Conservation (phyloP, 2,329 filamentous ascomycete species). For the Calonectria honghensis region DNA sequence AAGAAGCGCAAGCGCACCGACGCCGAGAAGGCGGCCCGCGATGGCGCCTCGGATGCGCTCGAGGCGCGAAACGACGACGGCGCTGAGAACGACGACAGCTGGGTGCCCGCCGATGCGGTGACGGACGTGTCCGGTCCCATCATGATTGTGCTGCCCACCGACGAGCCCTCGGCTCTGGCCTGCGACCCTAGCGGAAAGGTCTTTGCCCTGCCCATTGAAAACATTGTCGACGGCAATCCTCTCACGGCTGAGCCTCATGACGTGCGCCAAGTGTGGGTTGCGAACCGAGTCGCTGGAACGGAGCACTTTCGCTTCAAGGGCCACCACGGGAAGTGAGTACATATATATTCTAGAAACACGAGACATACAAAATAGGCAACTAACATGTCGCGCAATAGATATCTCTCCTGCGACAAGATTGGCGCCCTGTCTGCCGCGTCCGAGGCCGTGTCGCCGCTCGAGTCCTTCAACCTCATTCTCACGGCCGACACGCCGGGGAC, state of each 20-base stretch:
- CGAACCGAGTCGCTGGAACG: constrained; percentile 87
- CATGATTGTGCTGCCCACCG: constrained; percentile 87
- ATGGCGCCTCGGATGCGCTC: constrained; percentile 35
- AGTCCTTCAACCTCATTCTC: constrained; percentile 84
- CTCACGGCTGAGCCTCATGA: constrained; percentile 95
- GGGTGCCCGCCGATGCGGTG: constrained; percentile 88
- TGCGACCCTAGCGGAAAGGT: constrained; percentile 92
- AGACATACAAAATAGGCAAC: neutral
- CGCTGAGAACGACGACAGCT: constrained; percentile 83
- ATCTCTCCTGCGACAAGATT: constrained; percentile 89
- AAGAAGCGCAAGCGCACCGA: constrained; percentile 91
- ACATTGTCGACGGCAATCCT: constrained; percentile 89
- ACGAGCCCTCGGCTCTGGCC: constrained; percentile 83
- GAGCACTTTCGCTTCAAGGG: constrained; percentile 91
- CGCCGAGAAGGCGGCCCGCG: constrained; percentile 66
- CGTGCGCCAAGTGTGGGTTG: constrained; percentile 96
- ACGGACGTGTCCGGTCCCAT: constrained; percentile 88
- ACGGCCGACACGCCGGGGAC: constrained; percentile 80
- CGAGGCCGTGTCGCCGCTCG: constrained; percentile 88
- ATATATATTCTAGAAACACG: neutral
- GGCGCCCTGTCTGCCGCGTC: constrained; percentile 85
- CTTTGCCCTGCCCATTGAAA: constrained; percentile 88
- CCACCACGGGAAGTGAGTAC: constrained; percentile 84
- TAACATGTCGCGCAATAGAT: constrained; percentile 71
- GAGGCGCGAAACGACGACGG: constrained; percentile 56